Base-by-base conservation (phyloP, 192 early-diverging fungal species). In the Coemansia umbellata region DNA sequence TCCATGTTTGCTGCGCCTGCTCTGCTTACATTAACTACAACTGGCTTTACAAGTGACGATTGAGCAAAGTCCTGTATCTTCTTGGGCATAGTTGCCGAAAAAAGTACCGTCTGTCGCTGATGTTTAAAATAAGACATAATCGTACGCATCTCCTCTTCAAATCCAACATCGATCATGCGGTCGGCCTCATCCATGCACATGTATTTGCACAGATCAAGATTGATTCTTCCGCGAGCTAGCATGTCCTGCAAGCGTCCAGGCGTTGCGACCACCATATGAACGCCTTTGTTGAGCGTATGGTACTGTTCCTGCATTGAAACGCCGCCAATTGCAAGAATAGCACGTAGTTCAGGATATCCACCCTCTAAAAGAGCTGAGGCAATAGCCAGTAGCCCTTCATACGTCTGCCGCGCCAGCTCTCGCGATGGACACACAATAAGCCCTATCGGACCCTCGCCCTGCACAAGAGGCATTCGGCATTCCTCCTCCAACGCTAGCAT, bases 81-180 rank as follows among this genome's bases (percentile, higher is more conserved):
- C 64, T 94, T 93, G 9, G 95, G 95, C 95, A 98, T 94, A 7
- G 92, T 94, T 23, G 92, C 92, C 22, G 89, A 91, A 58, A 94
- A 98, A 8, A 98, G 70, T n/a, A 98, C 80, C 2, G 95, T 98
- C 65, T 98, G 95, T 24, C 94, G 88, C 75, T 98, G 95, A 36
- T 78, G 72, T 77, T 84, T 96, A 60, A 96, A 98, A 58, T 86
- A 96, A 5, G 94, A 97, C 79, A 98, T 86, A 48, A 98, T 93
- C 32, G 87, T 91, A 41, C 95, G 83, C 28, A 95, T 88, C 63
- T 97, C 95, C 26, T 98, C 95, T 47, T 97, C 95, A 61, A 98
- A 98, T 28, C 94, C 94, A 85, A 95, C 89, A 63, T 98, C 95
- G 45, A 98, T 86, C 95, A 98, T 98, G 51, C 95, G 81, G 84